phyloP scores from a whole-genome alignment of 2,329 filamentous ascomycete species.

The Alternaria metachromatica region DNA sequence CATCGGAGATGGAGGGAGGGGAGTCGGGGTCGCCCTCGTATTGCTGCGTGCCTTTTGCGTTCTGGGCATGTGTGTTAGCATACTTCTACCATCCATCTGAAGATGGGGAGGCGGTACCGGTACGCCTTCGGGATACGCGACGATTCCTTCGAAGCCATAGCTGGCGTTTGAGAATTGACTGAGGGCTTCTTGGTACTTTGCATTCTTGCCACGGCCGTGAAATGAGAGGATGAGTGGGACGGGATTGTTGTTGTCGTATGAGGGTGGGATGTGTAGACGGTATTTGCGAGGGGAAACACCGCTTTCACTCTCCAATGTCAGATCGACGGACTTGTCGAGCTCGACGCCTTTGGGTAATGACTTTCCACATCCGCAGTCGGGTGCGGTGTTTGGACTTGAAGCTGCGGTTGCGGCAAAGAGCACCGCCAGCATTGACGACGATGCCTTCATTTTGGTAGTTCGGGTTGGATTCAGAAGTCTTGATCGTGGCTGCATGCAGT shows the following conservation, averaged over 20 bases:
- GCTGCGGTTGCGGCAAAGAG: not conserved
- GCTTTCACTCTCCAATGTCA: conserved; percentile 35
- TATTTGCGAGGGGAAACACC: conserved; percentile 44
- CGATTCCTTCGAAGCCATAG: conserved; percentile 54
- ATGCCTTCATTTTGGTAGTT: not conserved
- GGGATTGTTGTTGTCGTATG: conserved; percentile 48
- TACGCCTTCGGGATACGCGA: conserved; percentile 55
- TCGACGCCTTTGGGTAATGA: conserved; percentile 26
- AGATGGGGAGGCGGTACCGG: conserved; percentile 19
- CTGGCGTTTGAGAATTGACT: conserved; percentile 55
- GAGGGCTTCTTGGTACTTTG: conserved; percentile 50
- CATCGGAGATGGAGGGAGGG: conserved; percentile 50
- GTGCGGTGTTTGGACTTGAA: no score
- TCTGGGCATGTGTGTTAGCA: conserved; percentile 8
- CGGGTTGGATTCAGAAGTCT: no score
- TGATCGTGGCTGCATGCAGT: not conserved
- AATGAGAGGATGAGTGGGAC: conserved; percentile 57
- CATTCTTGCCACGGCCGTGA: conserved; percentile 52
- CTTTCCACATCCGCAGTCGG: conserved; percentile 18
- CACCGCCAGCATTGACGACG: not conserved
- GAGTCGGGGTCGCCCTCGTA: conserved; percentile 55
- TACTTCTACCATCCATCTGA: not conserved
- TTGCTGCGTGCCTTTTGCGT: conserved; percentile 29
- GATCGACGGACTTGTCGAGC: conserved; percentile 30
- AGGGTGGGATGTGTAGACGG: conserved; percentile 48